phyloP scores from a whole-genome alignment of 2,329 filamentous ascomycete species.

The Stachybotrys echinatus region DNA sequence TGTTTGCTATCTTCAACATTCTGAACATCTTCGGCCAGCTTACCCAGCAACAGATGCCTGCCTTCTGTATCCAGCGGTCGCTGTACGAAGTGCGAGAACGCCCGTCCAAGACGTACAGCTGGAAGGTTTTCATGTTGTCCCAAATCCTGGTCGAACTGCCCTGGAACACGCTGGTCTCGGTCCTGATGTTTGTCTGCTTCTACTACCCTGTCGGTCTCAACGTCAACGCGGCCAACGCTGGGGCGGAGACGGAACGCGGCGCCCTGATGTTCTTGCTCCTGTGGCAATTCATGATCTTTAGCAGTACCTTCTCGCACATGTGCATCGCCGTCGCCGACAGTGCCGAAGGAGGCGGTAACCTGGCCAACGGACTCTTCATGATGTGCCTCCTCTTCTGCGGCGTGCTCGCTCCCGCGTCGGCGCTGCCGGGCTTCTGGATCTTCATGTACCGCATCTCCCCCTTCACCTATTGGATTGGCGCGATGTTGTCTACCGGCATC shows the following conservation, averaged over 20 bases:
- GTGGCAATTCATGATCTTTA: slow-evolving; percentile 61
- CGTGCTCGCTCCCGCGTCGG: slow-evolving; percentile 53
- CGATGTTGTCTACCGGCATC: slow-evolving; percentile 19
- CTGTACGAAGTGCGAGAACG: slow-evolving; percentile 83
- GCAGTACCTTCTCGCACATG: slow-evolving; percentile 62
- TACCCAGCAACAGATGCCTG: slow-evolving; percentile 75
- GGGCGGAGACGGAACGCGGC: slow-evolving; percentile 42
- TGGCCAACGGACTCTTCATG: slow-evolving; percentile 62
- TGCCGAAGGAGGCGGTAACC: slow-evolving; percentile 62
- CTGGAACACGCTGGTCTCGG: slow-evolving; percentile 72
- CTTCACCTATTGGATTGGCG: slow-evolving; percentile 27
- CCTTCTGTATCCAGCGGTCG: slow-evolving; percentile 75
- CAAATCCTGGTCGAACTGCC: slow-evolving; percentile 81
- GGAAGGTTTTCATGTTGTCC: slow-evolving; percentile 79
- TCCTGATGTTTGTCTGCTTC: slow-evolving; percentile 72
- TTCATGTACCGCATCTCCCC: slow-evolving; percentile 68
- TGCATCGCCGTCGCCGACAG: slow-evolving; percentile 58
- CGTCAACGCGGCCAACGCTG: slow-evolving; percentile 48
- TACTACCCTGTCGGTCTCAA: slow-evolving; percentile 83
- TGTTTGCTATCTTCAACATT: slow-evolving; percentile 82
- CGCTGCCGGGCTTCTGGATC: slow-evolving; percentile 66
- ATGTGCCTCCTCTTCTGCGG: slow-evolving; percentile 60
- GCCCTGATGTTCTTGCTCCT: slow-evolving; percentile 64
- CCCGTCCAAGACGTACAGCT: slow-evolving; percentile 77
- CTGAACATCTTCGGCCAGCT: slow-evolving; percentile 76